Conservation (phyloP, 257 asterid genomes). For the Solanum pinnatisectum region DNA sequence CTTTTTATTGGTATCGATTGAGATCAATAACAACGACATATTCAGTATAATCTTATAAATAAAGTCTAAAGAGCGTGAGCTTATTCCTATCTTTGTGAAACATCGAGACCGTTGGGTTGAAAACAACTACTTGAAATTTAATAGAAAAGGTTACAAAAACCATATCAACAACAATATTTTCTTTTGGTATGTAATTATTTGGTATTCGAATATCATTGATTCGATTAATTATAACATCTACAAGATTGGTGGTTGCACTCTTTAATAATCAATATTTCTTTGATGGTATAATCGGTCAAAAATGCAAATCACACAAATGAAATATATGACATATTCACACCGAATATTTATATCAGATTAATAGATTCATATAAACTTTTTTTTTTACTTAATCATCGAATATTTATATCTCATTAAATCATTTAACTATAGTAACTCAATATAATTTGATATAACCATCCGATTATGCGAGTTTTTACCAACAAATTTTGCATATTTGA, state of each 20-base stretch:
- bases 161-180: background rate
- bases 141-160: background rate
- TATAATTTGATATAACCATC: background rate
- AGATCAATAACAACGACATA: background rate
- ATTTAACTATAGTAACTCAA: background rate
- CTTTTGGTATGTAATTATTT: background rate
- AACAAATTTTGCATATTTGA: background rate
- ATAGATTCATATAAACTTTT: background rate
- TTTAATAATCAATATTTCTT: background rate
- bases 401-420: background rate
- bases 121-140: background rate
- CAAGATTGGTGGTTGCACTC: background rate
- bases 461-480: background rate
- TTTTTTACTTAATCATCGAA: background rate
- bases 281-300: background rate
- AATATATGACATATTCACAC: background rate
- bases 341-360: background rate
- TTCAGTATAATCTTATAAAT: no score
- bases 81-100: no score
- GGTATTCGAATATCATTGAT: background rate
- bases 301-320: background rate
- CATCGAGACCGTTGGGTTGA: background rate
- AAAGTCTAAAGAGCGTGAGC: no score
- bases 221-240: background rate
- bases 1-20: background rate